Evolutionary conservation across 257 asterid species (phyloP), one percentile per base, ranked within the genome.

Genomic region (Nicotiana tomentosiformis): DNA sequence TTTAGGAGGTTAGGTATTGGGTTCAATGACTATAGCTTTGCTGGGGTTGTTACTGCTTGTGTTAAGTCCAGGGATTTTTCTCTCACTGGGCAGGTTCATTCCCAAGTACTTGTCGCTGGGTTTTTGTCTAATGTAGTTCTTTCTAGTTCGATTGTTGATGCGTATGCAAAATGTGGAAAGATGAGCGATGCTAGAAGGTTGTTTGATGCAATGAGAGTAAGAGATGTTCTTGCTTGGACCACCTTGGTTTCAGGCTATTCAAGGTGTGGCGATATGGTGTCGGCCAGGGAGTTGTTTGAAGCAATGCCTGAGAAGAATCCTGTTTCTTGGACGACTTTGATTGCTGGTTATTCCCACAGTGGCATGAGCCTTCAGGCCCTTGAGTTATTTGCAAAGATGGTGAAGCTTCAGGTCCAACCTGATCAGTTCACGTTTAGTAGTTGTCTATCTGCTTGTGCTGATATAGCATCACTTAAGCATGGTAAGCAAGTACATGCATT

Each of bases 141-240:
- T 78, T 87, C 92, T 29, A 91, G 93, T 78, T 93, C 97, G 33
- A 53, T 91, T 66, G 56, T 93, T 11, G 97, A 92, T 81, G 93
- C 89, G 14, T 93, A 94, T 91, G 92, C 91, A 20, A 92, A 88
- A 88, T 90, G 93, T 87, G 95, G 94, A 72, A 87, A 84, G 53
- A 35, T 94, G 86, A 61, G 84, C 61, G 93, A 91, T 85, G 93
- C 94, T 14, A 88, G 90, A 84, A 86, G 84, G 81, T 82, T 93
- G 86, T 93, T 94, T 89, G 91, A 89, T 89, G 91, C 88, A 86
- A 92, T 94, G 92, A 81, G 30, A 30, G 79, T 15, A 77, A 90
- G 85, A 87, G 97, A 93, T 66, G 86, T 91, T 84, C 87, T 90
- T 81, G 89, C 93, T 81, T 94, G 97, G 94, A 94, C 98, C 86